Evolutionary conservation across 2,329 filamentous ascomycete species (phyloP), one percentile per base, ranked within the genome.

Genomic region (Penicillium sp.): DNA sequence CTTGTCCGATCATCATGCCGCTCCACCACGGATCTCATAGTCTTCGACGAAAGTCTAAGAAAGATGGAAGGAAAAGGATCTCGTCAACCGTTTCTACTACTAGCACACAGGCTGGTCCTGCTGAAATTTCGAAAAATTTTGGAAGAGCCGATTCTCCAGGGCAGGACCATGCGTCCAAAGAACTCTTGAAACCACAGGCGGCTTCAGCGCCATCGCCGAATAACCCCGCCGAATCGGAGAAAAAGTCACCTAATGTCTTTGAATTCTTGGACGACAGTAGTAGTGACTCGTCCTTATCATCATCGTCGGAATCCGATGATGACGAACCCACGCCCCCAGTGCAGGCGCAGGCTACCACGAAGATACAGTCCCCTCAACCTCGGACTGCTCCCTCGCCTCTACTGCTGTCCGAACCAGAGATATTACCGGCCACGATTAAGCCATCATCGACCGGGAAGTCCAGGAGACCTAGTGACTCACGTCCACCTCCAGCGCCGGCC

Each of bases 211-310:
- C 39, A 15, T 16, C 50, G 31, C 38, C 42, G 10, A 36, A 33
- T 16, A 64, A 62, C 39, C 21, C 58, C 5, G 46, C 49, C 23
- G 62, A 55, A 28, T 33, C 60, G 4, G 45, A 61, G 24, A 61
- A 57, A 34, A 63, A 58, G 36, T 45, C 60, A 13, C 70, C 71
- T 4, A 68, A 74, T 59, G 72, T 75, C 8, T 75, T 75, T 57
- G 66, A 74, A 42, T 75, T 70, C 42, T 61, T 75, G 6, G 70
- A 74, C 18, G 58, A 53, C 12, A 60, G 28, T 9, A 29, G 28
- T 9, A 29, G 60, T 15, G 58, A 59, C 7, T 60, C 62, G 6
- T 57, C 58, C 36, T 58, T 52, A 28, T 59, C 56, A 26, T 59
- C 60, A 44, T 59, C 62, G 3, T 60, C 56, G 1, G 53, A 54